phyloP scores from a whole-genome alignment of 345 rosid genomes.

The Heritiera fomes region DNA sequence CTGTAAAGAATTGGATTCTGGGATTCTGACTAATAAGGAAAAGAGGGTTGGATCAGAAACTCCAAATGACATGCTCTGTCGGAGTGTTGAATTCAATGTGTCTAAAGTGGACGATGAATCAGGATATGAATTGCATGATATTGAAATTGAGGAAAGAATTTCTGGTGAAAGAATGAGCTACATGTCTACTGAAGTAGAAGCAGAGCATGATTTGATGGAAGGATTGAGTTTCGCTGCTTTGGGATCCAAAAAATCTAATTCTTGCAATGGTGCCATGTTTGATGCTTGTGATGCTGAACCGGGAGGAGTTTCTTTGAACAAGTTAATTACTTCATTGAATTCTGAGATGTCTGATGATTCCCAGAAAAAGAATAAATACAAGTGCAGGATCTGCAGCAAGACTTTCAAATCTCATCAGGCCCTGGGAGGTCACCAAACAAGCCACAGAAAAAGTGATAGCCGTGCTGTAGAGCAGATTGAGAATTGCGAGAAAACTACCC shows the following conservation, averaged over 20 bases:
- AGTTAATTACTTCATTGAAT: constrained; percentile 20
- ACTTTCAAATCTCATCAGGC: constrained; percentile 50
- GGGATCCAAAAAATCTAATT: constrained; percentile 13
- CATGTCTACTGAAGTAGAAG: constrained; percentile 13
- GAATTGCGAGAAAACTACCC: constrained; percentile 14
- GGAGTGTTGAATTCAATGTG: constrained; percentile 17
- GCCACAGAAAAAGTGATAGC: constrained; percentile 39
- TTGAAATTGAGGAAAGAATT: constrained; percentile 19
- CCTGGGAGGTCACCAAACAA: constrained; percentile 67
- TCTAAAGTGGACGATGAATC: constrained; percentile 25
- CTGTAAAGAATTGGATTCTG: constrained; percentile 19
- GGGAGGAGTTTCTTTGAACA: constrained; percentile 18
- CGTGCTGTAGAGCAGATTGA: constrained; percentile 17
- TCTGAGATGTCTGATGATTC: constrained; percentile 16
- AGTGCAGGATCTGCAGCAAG: constrained; percentile 53
- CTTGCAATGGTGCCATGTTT: constrained; percentile 20
- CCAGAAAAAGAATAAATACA: constrained; percentile 26
- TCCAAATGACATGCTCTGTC: background rate
- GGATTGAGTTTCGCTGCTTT: constrained; percentile 20
- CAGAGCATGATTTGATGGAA: constrained; percentile 24
- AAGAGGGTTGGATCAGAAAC: constrained; percentile 23
- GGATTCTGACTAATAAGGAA: constrained; percentile 19
- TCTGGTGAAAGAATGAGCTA: background rate
- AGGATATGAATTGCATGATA: constrained; percentile 12
- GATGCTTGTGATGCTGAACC: constrained; percentile 25